These are phyloP conservation scores for Zea luxurians DNA, from an alignment of 176 grass and related monocot species.

Conservation along the genomic window DNA sequence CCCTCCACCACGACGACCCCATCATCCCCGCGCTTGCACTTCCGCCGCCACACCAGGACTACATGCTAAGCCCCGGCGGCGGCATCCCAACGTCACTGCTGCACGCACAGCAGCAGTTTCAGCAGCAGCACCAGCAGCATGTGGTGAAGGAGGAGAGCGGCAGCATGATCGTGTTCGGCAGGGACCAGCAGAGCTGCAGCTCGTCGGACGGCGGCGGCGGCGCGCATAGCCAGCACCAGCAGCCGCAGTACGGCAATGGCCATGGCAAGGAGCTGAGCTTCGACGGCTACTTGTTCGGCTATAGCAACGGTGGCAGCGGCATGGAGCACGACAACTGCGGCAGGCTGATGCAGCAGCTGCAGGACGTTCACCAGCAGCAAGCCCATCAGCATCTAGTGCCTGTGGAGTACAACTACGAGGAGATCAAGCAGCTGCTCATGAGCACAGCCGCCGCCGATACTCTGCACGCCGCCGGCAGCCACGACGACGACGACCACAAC, in stretches of 20 bases:
- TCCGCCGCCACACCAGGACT: constrained; percentile 23
- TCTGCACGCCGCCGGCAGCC: neutral
- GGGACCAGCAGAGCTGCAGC: constrained; percentile 71
- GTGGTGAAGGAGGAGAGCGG: constrained; percentile 47
- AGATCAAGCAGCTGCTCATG: constrained; percentile 81
- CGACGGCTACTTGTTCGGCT: constrained; percentile 40
- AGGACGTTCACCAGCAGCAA: constrained; percentile 19
- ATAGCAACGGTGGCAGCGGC: neutral
- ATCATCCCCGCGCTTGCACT: constrained; percentile 22
- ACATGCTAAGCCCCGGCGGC: constrained; percentile 14
- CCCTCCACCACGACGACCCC: constrained; percentile 19
- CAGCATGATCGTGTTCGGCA: constrained; percentile 76
- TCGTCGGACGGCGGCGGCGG: constrained; percentile 40
- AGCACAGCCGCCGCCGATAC: constrained; percentile 25
- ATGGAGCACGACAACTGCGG: constrained; percentile 34
- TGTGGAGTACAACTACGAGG: constrained; percentile 76
- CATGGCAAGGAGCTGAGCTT: constrained; percentile 49
- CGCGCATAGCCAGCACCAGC: neutral
- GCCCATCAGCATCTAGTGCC: constrained; percentile 25
- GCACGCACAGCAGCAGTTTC: constrained; percentile 18
- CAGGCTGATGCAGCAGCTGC: constrained; percentile 30
- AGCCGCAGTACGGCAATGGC: constrained; percentile 5
- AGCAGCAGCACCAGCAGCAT: constrained; percentile 29
- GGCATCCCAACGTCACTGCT: constrained; percentile 27
- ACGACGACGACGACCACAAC: neutral